These are phyloP conservation scores for Rossbeevera mucosa DNA, from an alignment of 768 basidiomycete species.

Conservation along the genomic window DNA sequence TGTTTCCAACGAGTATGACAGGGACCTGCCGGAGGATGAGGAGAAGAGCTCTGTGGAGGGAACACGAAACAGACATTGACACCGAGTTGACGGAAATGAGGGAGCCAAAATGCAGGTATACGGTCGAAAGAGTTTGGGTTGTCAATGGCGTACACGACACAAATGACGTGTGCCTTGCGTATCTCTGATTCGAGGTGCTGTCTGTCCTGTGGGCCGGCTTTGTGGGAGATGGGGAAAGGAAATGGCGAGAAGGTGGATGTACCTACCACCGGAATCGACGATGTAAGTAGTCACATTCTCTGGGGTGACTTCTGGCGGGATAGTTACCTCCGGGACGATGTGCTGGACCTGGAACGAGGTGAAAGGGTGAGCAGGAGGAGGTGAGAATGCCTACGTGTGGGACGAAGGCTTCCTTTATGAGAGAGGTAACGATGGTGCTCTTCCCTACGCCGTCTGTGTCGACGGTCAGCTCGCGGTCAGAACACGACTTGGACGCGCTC, in stretches of 20 bases:
- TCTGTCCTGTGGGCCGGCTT: slow-evolving; percentile 83
- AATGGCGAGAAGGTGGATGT: neutral
- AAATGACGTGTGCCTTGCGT: slow-evolving; percentile 96
- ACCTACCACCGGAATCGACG: slow-evolving; percentile 91
- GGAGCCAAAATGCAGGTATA: slow-evolving; percentile 97
- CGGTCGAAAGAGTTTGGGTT: slow-evolving; percentile 95
- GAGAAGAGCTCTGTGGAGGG: neutral
- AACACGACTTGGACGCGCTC: slow-evolving; percentile 25
- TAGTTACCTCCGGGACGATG: slow-evolving; percentile 94
- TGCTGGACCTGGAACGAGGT: slow-evolving; percentile 71
- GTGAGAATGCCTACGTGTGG: slow-evolving; percentile 56
- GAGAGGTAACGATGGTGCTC: slow-evolving; percentile 92
- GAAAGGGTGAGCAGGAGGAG: neutral
- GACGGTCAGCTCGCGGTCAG: neutral
- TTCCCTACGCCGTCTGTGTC: slow-evolving; percentile 93
- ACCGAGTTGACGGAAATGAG: slow-evolving; percentile 88
- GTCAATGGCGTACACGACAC: slow-evolving; percentile 95
- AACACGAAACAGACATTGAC: slow-evolving; percentile 68
- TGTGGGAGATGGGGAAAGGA: slow-evolving; percentile 8
- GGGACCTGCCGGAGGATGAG: slow-evolving; percentile 59
- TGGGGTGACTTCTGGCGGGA: slow-evolving; percentile 94
- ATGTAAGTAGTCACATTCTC: slow-evolving; percentile 98
- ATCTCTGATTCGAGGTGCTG: slow-evolving; percentile 91
- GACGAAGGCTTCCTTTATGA: slow-evolving; percentile 95
- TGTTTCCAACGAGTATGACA: slow-evolving; percentile 96